A percentile compares a stretch with the other conserved stretches of the same genome.
Evolutionary conservation across 202 grass and related monocot genomes (phyloP).

Genomic region (Brachypodium distachyon): DNA sequence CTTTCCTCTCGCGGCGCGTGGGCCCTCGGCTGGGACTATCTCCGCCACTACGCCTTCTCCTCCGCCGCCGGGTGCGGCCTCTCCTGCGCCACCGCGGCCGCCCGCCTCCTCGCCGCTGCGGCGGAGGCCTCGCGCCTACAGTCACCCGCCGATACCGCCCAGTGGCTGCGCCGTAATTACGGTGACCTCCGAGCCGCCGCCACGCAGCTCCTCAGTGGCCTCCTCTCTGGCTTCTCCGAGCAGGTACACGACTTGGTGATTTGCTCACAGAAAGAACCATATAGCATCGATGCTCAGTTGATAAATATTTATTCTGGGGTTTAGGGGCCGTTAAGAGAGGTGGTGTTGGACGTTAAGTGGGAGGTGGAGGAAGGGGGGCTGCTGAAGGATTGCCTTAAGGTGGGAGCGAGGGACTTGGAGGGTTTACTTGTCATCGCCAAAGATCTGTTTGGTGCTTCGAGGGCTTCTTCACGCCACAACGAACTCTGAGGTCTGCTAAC

Average conservation of each 20-base stretch:
- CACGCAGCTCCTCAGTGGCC: slow-evolving; percentile 39
- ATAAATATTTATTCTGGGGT: background rate
- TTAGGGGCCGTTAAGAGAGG: slow-evolving; percentile 75
- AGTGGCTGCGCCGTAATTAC: slow-evolving; percentile 62
- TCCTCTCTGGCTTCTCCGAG: slow-evolving; percentile 69
- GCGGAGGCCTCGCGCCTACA: slow-evolving; percentile 47
- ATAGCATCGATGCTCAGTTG: background rate
- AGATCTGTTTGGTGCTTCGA: slow-evolving; percentile 42
- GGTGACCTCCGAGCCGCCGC: slow-evolving; percentile 38
- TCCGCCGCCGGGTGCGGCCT: slow-evolving; percentile 27
- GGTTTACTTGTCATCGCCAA: slow-evolving; percentile 73
- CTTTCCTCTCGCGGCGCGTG: slow-evolving; percentile 38
- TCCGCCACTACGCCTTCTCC: slow-evolving; percentile 70
- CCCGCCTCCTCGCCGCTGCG: slow-evolving; percentile 44
- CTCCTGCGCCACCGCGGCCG: slow-evolving; percentile 25
- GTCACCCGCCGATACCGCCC: slow-evolving; percentile 22
- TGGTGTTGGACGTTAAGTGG: slow-evolving; percentile 61
- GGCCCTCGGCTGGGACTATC: slow-evolving; percentile 73
- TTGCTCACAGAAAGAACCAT: background rate
- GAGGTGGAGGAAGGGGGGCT: slow-evolving; percentile 79
- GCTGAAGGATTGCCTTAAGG: slow-evolving; percentile 74
- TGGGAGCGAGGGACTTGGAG: slow-evolving; percentile 55
- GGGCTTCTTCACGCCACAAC: slow-evolving; percentile 20
- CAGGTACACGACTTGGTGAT: slow-evolving; percentile 28
- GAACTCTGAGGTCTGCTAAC: slow-evolving; percentile 52